Conservation (phyloP, 208 protist genomes). For the Leptomonas pyrrhocoris region DNA sequence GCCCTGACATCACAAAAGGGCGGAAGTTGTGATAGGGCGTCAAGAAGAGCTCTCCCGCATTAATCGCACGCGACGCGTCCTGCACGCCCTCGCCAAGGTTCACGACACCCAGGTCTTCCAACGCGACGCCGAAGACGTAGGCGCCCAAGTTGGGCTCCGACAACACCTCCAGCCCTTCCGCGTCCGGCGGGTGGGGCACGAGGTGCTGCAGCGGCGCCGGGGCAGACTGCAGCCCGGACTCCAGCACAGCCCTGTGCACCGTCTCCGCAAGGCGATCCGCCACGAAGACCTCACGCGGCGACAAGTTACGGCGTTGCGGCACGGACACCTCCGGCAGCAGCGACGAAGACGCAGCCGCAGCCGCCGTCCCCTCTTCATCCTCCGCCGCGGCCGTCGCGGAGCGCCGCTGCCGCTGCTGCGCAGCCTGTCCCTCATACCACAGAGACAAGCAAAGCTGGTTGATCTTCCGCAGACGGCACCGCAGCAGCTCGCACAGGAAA, state of each 20-base stretch:
- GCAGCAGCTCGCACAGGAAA: slow-evolving; percentile 82
- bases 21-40: slow-evolving; percentile 77
- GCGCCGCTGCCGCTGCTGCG: slow-evolving; percentile 26
- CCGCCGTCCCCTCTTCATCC: neutral
- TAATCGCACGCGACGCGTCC: slow-evolving; percentile 69
- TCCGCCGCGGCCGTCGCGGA: neutral
- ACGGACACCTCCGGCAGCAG: slow-evolving; percentile 37
- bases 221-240: slow-evolving; percentile 61
- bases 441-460: slow-evolving; percentile 66
- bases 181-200: slow-evolving; percentile 61
- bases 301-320: slow-evolving; percentile 59
- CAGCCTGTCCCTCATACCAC: slow-evolving; percentile 62
- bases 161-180: slow-evolving; percentile 80
- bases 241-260: slow-evolving; percentile 39
- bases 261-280: slow-evolving; percentile 72
- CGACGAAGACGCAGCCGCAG: neutral
- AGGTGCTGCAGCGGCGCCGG: slow-evolving; percentile 70
- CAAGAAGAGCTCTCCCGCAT: slow-evolving; percentile 82
- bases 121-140: slow-evolving; percentile 83
- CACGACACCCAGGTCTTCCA: slow-evolving; percentile 82
- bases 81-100: slow-evolving; percentile 71
- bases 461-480: slow-evolving; percentile 84
- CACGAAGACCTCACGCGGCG: slow-evolving; percentile 68
- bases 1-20: slow-evolving; percentile 71
- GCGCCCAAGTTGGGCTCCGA: slow-evolving; percentile 66